These are phyloP conservation scores for Didymella keratinophila DNA, from an alignment of 2,329 filamentous ascomycete genomes.

Conservation along the genomic window DNA sequence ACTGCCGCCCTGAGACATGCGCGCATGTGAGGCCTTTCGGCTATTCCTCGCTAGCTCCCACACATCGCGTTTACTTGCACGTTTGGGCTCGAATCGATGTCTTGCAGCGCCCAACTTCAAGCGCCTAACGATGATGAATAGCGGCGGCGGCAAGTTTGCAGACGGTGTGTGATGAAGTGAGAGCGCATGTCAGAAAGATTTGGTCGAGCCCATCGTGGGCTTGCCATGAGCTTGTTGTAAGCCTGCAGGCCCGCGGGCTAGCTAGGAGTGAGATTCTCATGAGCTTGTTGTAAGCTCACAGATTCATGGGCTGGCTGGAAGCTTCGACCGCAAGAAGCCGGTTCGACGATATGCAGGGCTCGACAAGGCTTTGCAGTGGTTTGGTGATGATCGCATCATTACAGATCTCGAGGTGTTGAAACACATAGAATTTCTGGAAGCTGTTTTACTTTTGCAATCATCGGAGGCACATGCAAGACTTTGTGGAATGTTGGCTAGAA, in stretches of 20 bases:
- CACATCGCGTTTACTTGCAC: neutral
- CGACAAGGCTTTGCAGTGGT: neutral
- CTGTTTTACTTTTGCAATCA: too few species aligned
- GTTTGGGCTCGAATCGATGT: neutral
- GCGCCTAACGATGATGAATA: neutral
- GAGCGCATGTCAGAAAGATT: conserved; percentile 1
- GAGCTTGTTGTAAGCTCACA: neutral
- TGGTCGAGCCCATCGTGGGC: neutral
- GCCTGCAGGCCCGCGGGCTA: too few species aligned
- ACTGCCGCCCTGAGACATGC: neutral
- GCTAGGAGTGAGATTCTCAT: neutral
- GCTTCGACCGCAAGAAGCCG: neutral
- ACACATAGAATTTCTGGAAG: too few species aligned
- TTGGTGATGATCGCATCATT: conserved; percentile 1
- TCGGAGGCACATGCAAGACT: too few species aligned
- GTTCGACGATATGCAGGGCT: neutral
- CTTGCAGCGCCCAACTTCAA: neutral
- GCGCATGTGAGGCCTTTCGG: conserved; percentile 2
- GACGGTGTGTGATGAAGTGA: conserved; percentile 5
- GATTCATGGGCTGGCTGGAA: neutral
- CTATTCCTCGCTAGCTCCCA: conserved; percentile 8
- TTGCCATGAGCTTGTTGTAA: neutral
- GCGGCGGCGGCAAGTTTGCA: neutral
- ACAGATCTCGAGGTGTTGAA: neutral
- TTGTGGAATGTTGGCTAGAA: neutral